A percentile compares a stretch with the other conserved stretches of the same genome.
Evolutionary conservation across 805 yeast genomes (phyloP).

Genomic region (Candida nanaspora): DNA sequence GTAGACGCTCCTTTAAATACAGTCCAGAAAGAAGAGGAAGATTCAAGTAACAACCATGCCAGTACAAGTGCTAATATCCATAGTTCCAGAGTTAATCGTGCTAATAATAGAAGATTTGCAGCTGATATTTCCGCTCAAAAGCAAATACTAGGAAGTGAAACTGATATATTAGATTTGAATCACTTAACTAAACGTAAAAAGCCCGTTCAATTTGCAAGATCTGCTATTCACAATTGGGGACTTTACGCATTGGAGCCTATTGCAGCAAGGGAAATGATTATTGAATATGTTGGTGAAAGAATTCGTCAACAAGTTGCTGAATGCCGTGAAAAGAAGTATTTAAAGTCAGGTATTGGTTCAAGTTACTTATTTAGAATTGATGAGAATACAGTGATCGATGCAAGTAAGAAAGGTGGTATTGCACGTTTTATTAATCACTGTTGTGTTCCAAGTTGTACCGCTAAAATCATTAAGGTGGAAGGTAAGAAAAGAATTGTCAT

Average conservation of each 20-base stretch:
- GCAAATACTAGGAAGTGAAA: slow-evolving; percentile 70
- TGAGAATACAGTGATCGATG: slow-evolving; percentile 92
- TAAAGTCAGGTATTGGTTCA: slow-evolving; percentile 91
- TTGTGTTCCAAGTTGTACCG: slow-evolving; percentile 96
- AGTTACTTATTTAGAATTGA: slow-evolving; percentile 89
- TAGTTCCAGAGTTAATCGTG: slow-evolving; percentile 81
- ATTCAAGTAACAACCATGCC: slow-evolving; percentile 21
- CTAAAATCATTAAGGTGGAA: slow-evolving; percentile 91
- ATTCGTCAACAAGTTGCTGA: slow-evolving; percentile 93
- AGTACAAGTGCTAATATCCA: slow-evolving; percentile 32
- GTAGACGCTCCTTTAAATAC: slow-evolving; percentile 66
- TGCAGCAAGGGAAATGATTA: slow-evolving; percentile 94
- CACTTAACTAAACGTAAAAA: slow-evolving; percentile 85
- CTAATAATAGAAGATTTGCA: slow-evolving; percentile 78
- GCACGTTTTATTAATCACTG: slow-evolving; percentile 97
- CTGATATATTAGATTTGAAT: slow-evolving; percentile 75
- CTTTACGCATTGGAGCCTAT: slow-evolving; percentile 92
- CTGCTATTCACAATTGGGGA: slow-evolving; percentile 98
- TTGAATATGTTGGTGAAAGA: slow-evolving; percentile 95
- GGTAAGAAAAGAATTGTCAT: slow-evolving; percentile 92
- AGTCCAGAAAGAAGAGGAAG: slow-evolving; percentile 53
- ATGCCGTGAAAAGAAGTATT: slow-evolving; percentile 76
- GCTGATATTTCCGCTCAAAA: slow-evolving; percentile 82
- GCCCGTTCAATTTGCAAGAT: slow-evolving; percentile 93
- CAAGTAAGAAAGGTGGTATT: slow-evolving; percentile 94